Evolutionary conservation across 2,329 filamentous ascomycete genomes (phyloP), one percentile per base, ranked within the genome.

Genomic region (Hansfordia pulvinata): DNA sequence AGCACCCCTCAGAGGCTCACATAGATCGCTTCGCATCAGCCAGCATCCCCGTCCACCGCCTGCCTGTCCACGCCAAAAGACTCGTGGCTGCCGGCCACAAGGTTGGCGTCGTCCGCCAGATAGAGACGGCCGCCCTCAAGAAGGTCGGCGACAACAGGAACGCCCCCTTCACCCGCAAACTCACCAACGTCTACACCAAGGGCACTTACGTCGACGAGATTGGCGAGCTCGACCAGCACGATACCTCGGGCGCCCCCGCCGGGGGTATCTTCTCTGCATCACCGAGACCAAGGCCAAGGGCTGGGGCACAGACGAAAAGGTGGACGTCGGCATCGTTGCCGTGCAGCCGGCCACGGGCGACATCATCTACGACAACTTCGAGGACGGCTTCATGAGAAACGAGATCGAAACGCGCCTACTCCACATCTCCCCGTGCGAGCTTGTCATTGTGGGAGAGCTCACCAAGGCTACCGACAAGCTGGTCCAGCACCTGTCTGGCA

Each of bases 161-260:
- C 45, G 71, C 85, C 0, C 86, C 90, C 0, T 98, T 98, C 41
- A 71, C 84, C 19, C 75, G 90, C 19, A 90, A 93, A 42, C 72
- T 98, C 42, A 96, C 90, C 10, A 94, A 93, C 44, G 64, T 98
- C 6, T 98, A 98, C 54, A 98, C 90, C 7, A 98, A 96, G 51
- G 90, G 86, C 22, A 98, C 90, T 3, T 98, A 96, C 41, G 78
- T 98, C 30, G 90, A 96, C 44, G 90, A 98, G 48, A 68, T 82
- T 8, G 88, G 90, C 35, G 83, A 83, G 15, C 53, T 93, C 5
- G 78, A 81, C 27, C 56, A 59, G 29, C 46, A 44, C 40, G 56
- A 29, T 43, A 60, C 42, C 38, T 57, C 35, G 0, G 60, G 66
- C 20, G 61, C 68, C 2, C 64, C 73, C 0, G 59, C 68, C 1